Evolutionary conservation across 1,284 basidiomycete genomes (phyloP), one percentile per base, ranked within the genome.

Genomic region (Pyrrhoderma noxium): DNA sequence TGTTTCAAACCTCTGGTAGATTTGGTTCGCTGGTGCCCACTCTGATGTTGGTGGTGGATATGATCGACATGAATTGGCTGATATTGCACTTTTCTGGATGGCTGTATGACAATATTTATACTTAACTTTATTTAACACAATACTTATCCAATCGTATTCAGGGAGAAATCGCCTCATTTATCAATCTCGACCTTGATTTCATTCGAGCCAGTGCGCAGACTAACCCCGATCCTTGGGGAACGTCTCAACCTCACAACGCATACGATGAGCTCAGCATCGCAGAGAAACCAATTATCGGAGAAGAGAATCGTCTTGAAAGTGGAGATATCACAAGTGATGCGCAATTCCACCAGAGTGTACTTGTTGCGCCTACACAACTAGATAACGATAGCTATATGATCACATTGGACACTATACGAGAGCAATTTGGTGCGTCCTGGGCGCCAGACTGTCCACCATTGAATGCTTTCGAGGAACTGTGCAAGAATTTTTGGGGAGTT

Each of bases 111-210:
- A n/a, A n/a, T n/a, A n/a, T n/a, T n/a, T n/a, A n/a, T n/a, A n/a
- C n/a, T n/a, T n/a, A n/a, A n/a, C n/a, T n/a, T n/a, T n/a, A n/a
- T n/a, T n/a, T n/a, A n/a, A n/a, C n/a, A n/a, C n/a, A n/a, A n/a
- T n/a, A n/a, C n/a, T n/a, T n/a, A n/a, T n/a, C n/a, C n/a, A n/a
- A n/a, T n/a, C 11, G 11, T 19, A 13, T 2, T 42, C 39, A 60
- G 55, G 59, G 56, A 35, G 58, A 59, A 41, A 50, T 60, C 14
- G 25, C 43, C 31, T 13, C 39, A 14, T 48, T 54, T n/a, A 36
- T 61, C 36, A 49, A 58, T n/a, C 47, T 61, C 41, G 60, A 61
- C 45, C 40, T 58, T 22, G 53, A 56, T 1, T 58, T 58, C 47
- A 46, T 61, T 9, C 31, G 43, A 16, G 45, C 47, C 2, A 34